A percentile compares a stretch with the other conserved stretches of the same genome.
These are phyloP conservation scores for Metarhizium guizhouense DNA, from an alignment of 2,329 filamentous ascomycete species.

Conservation along the genomic window DNA sequence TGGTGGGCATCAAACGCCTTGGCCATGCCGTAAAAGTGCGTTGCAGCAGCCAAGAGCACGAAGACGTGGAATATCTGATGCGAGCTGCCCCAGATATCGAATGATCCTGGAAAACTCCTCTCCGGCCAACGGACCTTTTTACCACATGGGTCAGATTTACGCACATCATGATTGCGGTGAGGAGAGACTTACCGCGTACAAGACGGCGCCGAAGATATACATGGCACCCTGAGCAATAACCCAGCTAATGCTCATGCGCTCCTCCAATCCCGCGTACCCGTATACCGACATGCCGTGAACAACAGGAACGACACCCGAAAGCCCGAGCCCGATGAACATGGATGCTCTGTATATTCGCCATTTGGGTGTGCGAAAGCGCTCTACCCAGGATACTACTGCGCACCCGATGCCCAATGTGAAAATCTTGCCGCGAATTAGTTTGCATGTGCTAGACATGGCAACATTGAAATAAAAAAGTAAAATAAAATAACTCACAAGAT, in stretches of 20 bases:
- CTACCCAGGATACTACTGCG: conserved; percentile 65
- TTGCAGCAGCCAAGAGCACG: conserved; percentile 71
- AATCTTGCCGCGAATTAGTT: conserved; percentile 47
- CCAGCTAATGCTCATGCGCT: conserved; percentile 73
- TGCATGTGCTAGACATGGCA: not conserved
- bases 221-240: conserved; percentile 69
- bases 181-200: conserved; percentile 64
- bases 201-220: conserved; percentile 75
- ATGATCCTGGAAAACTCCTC: conserved; percentile 63
- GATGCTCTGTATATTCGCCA: conserved; percentile 78
- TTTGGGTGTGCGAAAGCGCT: conserved; percentile 71
- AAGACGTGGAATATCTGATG: conserved; percentile 95
- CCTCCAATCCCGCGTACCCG: conserved; percentile 55
- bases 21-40: conserved; percentile 73
- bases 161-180: not conserved
- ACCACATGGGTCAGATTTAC: not conserved
- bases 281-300: conserved; percentile 64
- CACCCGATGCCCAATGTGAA: conserved; percentile 69
- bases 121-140: conserved; percentile 70
- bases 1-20: conserved; percentile 85
- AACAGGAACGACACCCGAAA: conserved; percentile 76
- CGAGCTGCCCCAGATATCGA: conserved; percentile 87
- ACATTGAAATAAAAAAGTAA: not conserved
- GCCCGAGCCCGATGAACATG: conserved; percentile 84
- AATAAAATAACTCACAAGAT: conserved; percentile 46